Base-by-base conservation (phyloP, 2,329 filamentous ascomycete species). In the Hymenoscyphus repandus region DNA sequence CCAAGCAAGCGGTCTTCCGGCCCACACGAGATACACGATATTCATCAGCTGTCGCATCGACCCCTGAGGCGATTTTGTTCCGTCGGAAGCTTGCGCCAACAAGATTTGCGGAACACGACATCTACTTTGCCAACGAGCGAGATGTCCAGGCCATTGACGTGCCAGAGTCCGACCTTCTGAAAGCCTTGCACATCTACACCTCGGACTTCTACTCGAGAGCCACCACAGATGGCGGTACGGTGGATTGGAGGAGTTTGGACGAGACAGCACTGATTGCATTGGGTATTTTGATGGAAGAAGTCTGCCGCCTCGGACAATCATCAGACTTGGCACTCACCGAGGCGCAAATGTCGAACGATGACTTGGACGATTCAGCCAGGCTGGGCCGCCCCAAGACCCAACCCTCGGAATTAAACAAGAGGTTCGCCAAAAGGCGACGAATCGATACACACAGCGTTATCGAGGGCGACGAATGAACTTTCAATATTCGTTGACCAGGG, bases 191-290 rank as follows among this genome's bases (percentile, higher is more conserved):
- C 68, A 70, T 70, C 27, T 90, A 91, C 62, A 66, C 81, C 1
- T 82, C 85, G 47, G 77, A 79, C 50, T 87, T 82, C 65, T 90
- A 89, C 68, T 72, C 72, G 36, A 57, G 58, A 15, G 53, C 58
- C 37, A 59, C 56, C 18, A 27, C 43, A 36, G 58, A 62, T 45
- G 50, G 56, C 5, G 68, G 62, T 15, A 50, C 54, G n/a, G 65
- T 59, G 22, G 68, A 72, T 45, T 76, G 69, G 62, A 69, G 75
- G 56, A 87, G 81, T 66, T 80, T 92, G 78, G 86, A 92, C 63
- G 88, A 89, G 70, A 89, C 86, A 12, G 87, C 87, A 3, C 72
- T 92, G 51, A 70, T 92, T 48, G 86, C 87, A 1, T 74, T 92
- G 61, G 86, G 87, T 1, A 81, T 92, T 44, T 67, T 92, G 50